phyloP scores from a whole-genome alignment of 2,329 filamentous ascomycete genomes.

The Alternaria gaisen region DNA sequence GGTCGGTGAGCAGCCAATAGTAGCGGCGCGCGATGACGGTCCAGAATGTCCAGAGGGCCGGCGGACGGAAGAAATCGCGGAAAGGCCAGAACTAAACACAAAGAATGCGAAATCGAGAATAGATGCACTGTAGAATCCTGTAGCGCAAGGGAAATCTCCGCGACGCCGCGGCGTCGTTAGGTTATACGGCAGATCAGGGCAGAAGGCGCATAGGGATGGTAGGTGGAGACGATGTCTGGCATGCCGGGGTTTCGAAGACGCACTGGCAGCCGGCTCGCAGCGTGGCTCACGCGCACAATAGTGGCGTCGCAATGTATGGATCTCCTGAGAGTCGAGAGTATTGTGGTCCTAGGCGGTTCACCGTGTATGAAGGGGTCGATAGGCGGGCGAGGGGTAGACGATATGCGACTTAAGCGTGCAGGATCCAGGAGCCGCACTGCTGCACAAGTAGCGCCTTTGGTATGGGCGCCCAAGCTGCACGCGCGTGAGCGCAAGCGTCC shows the following conservation, averaged over 20 bases:
- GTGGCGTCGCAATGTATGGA: constrained; percentile 31
- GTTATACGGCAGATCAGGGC: constrained; percentile 48
- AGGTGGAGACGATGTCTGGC: constrained; percentile 47
- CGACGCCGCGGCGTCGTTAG: constrained; percentile 44
- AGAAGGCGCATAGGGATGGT: constrained; percentile 43
- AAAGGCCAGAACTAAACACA: constrained; percentile 23
- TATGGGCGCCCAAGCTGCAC: constrained; percentile 25
- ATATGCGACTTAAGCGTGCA: constrained; percentile 36
- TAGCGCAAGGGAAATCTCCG: constrained; percentile 47
- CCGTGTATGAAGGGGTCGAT: constrained; percentile 35
- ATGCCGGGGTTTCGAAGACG: constrained; percentile 38
- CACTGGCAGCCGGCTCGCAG: constrained; percentile 38
- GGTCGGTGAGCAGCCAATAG: constrained; percentile 39
- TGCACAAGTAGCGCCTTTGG: constrained; percentile 28
- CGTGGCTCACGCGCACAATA: constrained; percentile 50
- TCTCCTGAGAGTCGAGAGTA: constrained; percentile 29
- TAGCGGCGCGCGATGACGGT: constrained; percentile 25
- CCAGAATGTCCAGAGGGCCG: constrained; percentile 33
- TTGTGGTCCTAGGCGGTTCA: constrained; percentile 21
- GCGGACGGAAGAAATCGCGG: constrained; percentile 25
- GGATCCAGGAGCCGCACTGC: constrained; percentile 38
- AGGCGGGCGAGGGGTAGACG: constrained; percentile 35
- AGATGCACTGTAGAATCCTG: constrained; percentile 40
- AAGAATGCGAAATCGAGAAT: constrained; percentile 27
- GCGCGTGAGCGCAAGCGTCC: constrained; percentile 35